Evolutionary conservation across 805 yeast genomes (phyloP), one percentile per base, ranked within the genome.

Genomic region (Metschnikowia santaceciliae): DNA sequence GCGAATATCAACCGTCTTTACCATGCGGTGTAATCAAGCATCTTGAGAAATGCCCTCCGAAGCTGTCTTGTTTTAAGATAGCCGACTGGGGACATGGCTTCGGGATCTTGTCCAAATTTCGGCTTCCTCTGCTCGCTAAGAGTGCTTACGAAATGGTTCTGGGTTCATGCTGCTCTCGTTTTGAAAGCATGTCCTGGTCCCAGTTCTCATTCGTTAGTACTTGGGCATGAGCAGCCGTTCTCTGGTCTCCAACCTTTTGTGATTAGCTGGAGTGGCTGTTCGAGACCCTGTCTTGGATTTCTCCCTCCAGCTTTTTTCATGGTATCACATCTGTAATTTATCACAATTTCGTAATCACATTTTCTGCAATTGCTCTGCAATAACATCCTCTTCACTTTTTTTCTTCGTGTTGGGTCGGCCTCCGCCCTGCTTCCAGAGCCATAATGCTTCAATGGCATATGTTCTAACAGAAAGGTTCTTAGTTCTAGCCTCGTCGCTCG

Each of bases 381-480:
- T 59, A 36, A 58, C 53, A 6, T 70, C 70, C 40, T 64, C 69
- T 48, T 66, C 70, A 19, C 54, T 56, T 43, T 54, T 55, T 39
- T 54, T 56, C 15, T 32, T 40, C 7, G 42, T 38, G 13, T 47
- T 39, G 3, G 55, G 54, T 32, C 63, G 56, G 52, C 79, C 82
- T 0, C 80, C 79, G 1, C 78, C 81, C 57, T 76, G 68, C 58
- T 78, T 84, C 94, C 96, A 89, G 48, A 91, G 69, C 96, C 96
- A 91, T 34, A 91, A 74, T 0, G 97, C 96, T 57, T 91, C 97
- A 32, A 86, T 76, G 0, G 97, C 96, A 64, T 90, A 88, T 57
- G 80, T 87, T 58, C 88, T 74, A 1, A 90, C 90, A 34, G 91
- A 85, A 32, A 91, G 53, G 64, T 87, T 88, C 15, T 68, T 72